A percentile compares a stretch with the other conserved stretches of the same genome.
Conservation (phyloP, 2,329 filamentous ascomycete species). For the Monosporascus sp. region DNA sequence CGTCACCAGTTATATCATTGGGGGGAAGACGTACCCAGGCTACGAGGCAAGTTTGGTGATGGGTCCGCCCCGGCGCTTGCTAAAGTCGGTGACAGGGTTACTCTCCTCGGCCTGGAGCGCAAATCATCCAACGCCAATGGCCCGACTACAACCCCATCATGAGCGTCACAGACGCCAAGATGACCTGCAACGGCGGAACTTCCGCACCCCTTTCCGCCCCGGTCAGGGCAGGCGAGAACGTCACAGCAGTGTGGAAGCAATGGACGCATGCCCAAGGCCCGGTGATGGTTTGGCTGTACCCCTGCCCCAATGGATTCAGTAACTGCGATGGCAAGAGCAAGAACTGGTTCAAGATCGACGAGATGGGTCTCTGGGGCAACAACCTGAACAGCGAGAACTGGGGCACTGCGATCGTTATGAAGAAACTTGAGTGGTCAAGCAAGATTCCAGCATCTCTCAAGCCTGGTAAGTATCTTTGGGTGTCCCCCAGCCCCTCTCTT, state of each 20-base stretch:
- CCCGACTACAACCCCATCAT: conserved; percentile 51
- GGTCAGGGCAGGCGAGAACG: conserved; percentile 40
- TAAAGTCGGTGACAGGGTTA: conserved; percentile 34
- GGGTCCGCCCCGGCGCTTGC: neutral
- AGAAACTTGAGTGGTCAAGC: conserved; percentile 43
- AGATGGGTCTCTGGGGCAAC: conserved; percentile 43
- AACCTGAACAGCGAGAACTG: conserved; percentile 40
- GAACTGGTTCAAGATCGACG: conserved; percentile 56
- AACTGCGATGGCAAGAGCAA: conserved; percentile 46
- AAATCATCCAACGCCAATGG: conserved; percentile 55
- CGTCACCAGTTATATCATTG: conserved; percentile 44
- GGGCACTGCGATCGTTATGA: conserved; percentile 41
- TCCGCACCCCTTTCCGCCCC: conserved; percentile 39
- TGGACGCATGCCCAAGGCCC: conserved; percentile 56
- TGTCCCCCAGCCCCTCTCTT: too few species aligned
- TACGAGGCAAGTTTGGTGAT: conserved; percentile 18
- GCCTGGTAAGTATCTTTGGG: conserved; percentile 23
- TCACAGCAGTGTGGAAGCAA: conserved; percentile 48
- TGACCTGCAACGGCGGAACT: conserved; percentile 52
- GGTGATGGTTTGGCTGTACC: conserved; percentile 54
- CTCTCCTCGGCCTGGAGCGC: conserved; percentile 40
- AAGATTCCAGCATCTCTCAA: conserved; percentile 44
- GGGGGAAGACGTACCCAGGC: conserved; percentile 36
- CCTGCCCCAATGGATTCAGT: conserved; percentile 43
- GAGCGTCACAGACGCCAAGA: conserved; percentile 40